Base-by-base conservation (phyloP, 306 rosid genomes). In the Cyclanthera cordifolia region DNA sequence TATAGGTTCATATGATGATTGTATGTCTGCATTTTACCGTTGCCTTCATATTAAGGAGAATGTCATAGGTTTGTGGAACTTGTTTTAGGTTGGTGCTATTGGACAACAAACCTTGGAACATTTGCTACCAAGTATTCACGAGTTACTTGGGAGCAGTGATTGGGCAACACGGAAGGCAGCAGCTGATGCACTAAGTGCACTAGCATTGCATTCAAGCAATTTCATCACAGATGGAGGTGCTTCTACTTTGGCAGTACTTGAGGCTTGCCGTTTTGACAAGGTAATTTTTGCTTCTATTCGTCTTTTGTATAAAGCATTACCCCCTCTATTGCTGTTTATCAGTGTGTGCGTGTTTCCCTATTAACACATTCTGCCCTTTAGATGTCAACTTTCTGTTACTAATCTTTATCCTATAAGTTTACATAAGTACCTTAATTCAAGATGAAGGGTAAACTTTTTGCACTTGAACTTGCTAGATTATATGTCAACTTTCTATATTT, bases 81-180 rank as follows among this genome's bases (percentile, higher is more conserved):
- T 48, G 67, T 82, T 83, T 72, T 80, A 94, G 99, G 95, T 83
- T 54, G 88, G 96, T 79, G 91, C 99, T 7, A 83, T 94, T 69
- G 79, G 95, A 21, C 90, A 91, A 21, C 99, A 90, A 59, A 86
- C 91, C 80, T 80, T 88, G 84, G 97, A 90, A 24, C 65, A 81
- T 77, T 80, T 94, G 78, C 82, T 90, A 48, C 90, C 78, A 67
- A 80, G 84, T 75, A 83, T 86, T 73, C 96, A 84, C 27, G 99
- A 90, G 13, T 90, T 90, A 72, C 91, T 94, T 65, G 80, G 85
- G 47, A 90, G 85, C 81, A 41, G 82, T 19, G 99, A 94, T 76
- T 94, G 99, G 99, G 91, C 91, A 50, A 94, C 97, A 21, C 96
- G 99, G 32, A 94, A 94, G 83, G 99, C 99, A 49, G 96, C 99